Percentiles rank a stretch among this genome's conserved stretches.
Evolutionary conservation across 2,329 filamentous ascomycete genomes (phyloP).

Genomic region (Sporothrix humicola): DNA sequence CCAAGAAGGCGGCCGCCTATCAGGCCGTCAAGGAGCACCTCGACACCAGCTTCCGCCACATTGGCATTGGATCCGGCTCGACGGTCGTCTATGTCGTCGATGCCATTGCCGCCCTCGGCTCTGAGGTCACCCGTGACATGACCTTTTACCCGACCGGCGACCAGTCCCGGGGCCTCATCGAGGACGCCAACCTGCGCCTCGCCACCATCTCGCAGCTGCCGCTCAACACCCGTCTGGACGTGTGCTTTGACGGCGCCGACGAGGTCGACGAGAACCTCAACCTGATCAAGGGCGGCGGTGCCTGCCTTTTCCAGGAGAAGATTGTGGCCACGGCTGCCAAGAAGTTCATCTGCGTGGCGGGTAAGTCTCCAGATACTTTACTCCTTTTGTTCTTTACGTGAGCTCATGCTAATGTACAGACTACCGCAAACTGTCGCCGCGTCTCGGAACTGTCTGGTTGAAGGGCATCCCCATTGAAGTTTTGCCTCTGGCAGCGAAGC

Average conservation of each 20-base stretch:
- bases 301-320: constrained; percentile 98
- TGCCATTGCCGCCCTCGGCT: constrained; percentile 70
- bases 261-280: constrained; percentile 95
- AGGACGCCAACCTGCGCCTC: constrained; percentile 75
- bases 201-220: constrained; percentile 76
- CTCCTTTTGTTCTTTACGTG: too few species aligned
- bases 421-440: constrained; percentile 83
- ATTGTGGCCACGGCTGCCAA: constrained; percentile 83
- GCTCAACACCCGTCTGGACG: constrained; percentile 70
- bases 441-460: constrained; percentile 78
- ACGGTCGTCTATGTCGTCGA: constrained; percentile 86
- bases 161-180: constrained; percentile 86
- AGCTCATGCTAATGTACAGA: constrained; percentile 53
- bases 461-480: constrained; percentile 91
- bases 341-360: constrained; percentile 75
- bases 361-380: constrained; percentile 30
- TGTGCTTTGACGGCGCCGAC: constrained; percentile 95
- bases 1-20: constrained; percentile 76
- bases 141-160: constrained; percentile 91
- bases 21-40: constrained; percentile 77
- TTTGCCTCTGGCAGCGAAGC: constrained; percentile 78
- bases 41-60: constrained; percentile 62
- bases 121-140: constrained; percentile 64
- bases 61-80: constrained; percentile 82
- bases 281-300: constrained; percentile 96